Base-by-base conservation (phyloP, 805 yeast genomes). In the Saturnispora kantuleensis region DNA sequence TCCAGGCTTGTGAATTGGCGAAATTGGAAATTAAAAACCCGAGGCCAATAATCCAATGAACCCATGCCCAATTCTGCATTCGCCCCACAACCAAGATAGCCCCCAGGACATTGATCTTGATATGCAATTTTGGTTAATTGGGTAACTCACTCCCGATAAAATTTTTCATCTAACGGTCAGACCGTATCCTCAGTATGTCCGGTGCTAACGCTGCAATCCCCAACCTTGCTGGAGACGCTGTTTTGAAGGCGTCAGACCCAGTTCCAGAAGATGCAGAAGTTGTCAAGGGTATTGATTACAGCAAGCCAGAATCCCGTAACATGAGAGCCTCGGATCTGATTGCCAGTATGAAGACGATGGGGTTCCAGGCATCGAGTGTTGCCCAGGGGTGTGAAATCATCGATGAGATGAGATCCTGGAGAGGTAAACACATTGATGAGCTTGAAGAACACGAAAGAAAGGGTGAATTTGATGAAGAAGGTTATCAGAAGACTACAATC, bases 371-470 rank as follows among this genome's bases (percentile, higher is more conserved):
- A 9, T 77, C 89, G 7, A 74, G 90, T 6, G 73, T 93, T 39
- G 81, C 88, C 30, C 72, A 79, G 53, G 97, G 96, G 2, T 88
- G 97, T 62, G 95, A 88, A 29, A 86, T 94, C 53, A 87, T 93
- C 47, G 78, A 90, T 58, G 79, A 84, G 39, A 93, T 93, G 99
- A 77, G 96, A 66, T 47, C 67, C 17, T 93, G 97, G 97, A 78
- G 90, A 65, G 98, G 97, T 45, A 75, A 75, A 47, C 84, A 84
- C 56, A 75, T 66, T 31, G 80, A 77, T 41, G 79, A 74, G 39
- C 66, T 84, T 40, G 81, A 74, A 42, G 94, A 82, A 44, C 86
- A 81, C 58, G 76, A 75, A 38, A 74, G 70, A 54, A 79, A 78
- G 46, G 94, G 94, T 38, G 79, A 76, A 51, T 84, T 83, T 59